Conservation (phyloP, 257 asterid species). For the Scutellaria barbata region DNA sequence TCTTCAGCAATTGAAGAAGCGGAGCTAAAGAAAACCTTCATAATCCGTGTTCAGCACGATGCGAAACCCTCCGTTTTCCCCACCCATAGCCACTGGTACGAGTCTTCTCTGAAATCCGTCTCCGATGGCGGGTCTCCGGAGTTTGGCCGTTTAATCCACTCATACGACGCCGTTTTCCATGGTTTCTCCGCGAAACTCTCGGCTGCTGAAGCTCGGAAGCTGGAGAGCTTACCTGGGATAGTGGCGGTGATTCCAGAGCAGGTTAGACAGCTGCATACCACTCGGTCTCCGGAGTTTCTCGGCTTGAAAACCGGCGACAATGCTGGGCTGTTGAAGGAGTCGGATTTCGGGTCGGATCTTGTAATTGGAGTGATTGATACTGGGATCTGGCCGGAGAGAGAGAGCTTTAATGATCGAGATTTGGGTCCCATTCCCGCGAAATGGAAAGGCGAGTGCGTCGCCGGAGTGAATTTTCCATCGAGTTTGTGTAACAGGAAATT, state of each 20-base stretch:
- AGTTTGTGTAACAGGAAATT: slow-evolving; percentile 73
- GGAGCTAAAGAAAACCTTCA: slow-evolving; percentile 45
- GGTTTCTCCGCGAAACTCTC: slow-evolving; percentile 82
- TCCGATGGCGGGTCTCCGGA: not conserved
- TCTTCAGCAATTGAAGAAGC: slow-evolving; percentile 17
- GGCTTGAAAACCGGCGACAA: slow-evolving; percentile 63
- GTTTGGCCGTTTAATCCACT: slow-evolving; percentile 47
- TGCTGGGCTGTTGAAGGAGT: slow-evolving; percentile 71
- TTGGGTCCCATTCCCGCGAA: slow-evolving; percentile 67
- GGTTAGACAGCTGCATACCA: slow-evolving; percentile 72
- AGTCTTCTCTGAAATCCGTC: slow-evolving; percentile 55
- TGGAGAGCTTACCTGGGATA: slow-evolving; percentile 45
- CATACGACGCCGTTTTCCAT: slow-evolving; percentile 68
- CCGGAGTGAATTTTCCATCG: slow-evolving; percentile 58
- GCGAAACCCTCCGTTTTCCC: slow-evolving; percentile 71
- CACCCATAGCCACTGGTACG: slow-evolving; percentile 70
- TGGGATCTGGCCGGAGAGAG: slow-evolving; percentile 98
- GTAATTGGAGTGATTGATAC: slow-evolving; percentile 86
- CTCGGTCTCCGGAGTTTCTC: slow-evolving; percentile 87
- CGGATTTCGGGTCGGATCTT: slow-evolving; percentile 92
- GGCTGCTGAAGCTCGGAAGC: slow-evolving; percentile 45
- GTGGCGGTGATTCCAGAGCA: slow-evolving; percentile 74
- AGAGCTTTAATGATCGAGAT: slow-evolving; percentile 71
- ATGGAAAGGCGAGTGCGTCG: slow-evolving; percentile 77
- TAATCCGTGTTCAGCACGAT: slow-evolving; percentile 60